Conservation (phyloP, 2,329 filamentous ascomycete species). For the Conoideocrella luteorostrata region DNA sequence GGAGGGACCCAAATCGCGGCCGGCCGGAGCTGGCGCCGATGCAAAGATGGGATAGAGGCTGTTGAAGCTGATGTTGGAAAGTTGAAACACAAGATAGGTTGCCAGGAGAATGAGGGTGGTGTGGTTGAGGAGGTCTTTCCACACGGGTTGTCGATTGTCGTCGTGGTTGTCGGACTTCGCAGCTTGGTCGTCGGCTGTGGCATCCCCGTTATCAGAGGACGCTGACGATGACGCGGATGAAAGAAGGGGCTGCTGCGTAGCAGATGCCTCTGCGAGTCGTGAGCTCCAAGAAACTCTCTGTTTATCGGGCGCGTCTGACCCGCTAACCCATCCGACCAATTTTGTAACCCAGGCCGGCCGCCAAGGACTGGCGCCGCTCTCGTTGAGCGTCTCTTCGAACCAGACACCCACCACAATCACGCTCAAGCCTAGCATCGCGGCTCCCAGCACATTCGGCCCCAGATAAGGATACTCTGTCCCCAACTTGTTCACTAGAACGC, state of each 20-base stretch:
- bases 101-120: slow-evolving; percentile 76
- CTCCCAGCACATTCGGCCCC: slow-evolving; percentile 73
- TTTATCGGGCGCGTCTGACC: slow-evolving; percentile 11
- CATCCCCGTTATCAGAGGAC: too few relatives aligned
- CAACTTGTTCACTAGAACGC: slow-evolving; percentile 64
- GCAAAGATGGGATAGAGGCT: slow-evolving; percentile 92
- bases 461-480: slow-evolving; percentile 71
- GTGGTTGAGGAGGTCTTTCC: slow-evolving; percentile 61
- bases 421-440: slow-evolving; percentile 63
- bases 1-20: slow-evolving; percentile 66
- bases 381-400: slow-evolving; percentile 68
- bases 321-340: slow-evolving; percentile 22
- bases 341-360: slow-evolving; percentile 27
- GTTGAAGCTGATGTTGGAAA: slow-evolving; percentile 93
- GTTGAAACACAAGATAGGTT: slow-evolving; percentile 88
- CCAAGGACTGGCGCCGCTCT: slow-evolving; percentile 21
- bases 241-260: slow-evolving; percentile 23
- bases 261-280: slow-evolving; percentile 23
- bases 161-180: slow-evolving; percentile 16
- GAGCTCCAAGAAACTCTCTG: slow-evolving; percentile 31
- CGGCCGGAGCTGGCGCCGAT: slow-evolving; percentile 66
- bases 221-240: slow-evolving; percentile 18
- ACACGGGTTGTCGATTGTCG: slow-evolving; percentile 30
- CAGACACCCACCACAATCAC: slow-evolving; percentile 70
- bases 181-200: slow-evolving; percentile 3